Evolutionary conservation across 805 yeast genomes (phyloP), one percentile per base, ranked within the genome.

Genomic region (Naumovozyma dairenensis): DNA sequence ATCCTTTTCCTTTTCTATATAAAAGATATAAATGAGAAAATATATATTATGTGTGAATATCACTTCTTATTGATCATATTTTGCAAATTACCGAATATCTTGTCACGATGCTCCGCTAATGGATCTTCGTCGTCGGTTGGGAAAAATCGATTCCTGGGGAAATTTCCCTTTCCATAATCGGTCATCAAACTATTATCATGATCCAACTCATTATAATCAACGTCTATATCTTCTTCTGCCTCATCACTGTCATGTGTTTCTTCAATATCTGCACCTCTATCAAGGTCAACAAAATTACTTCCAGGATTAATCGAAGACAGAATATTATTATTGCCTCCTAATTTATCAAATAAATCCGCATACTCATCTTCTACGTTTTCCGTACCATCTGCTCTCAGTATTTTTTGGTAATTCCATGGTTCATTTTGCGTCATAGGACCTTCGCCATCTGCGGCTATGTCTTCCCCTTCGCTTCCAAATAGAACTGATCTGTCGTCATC

Each of bases 181-280:
- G 22, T 20, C 22, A 20, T 84, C 43, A 80, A 86, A 19, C 78
- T 86, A 1, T 92, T 93, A 45, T 80, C 89, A 48, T 82, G 7
- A 12, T 24, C 26, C 13, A 24, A 29, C 77, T 84, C 44, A 80
- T 86, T 18, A 77, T 86, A 1, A 89, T 24, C 26, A 5, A 24
- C 13, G n/a, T 24, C 26, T 24, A 24, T 75, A 29, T 77, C 84
- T 44, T 78, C 85, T 16, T 78, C 87, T 0, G 92, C 93, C 44
- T 80, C 92, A 47, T 82, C 81, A 36, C 72, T 71, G 51, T 81
- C 43, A 13, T 32, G 21, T 29, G 29, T 25, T 10, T 33, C 40
- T 6, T 39, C 46, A 20, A 40, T 37, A 9, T 36, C 44, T 3
- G 34, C 35, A 8, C 31, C 29, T 24, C 22, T 32, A 37, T 62